Percentiles rank a stretch among this genome's conserved stretches.
phyloP scores from a whole-genome alignment of 306 rosid species.

The Corylus americana region DNA sequence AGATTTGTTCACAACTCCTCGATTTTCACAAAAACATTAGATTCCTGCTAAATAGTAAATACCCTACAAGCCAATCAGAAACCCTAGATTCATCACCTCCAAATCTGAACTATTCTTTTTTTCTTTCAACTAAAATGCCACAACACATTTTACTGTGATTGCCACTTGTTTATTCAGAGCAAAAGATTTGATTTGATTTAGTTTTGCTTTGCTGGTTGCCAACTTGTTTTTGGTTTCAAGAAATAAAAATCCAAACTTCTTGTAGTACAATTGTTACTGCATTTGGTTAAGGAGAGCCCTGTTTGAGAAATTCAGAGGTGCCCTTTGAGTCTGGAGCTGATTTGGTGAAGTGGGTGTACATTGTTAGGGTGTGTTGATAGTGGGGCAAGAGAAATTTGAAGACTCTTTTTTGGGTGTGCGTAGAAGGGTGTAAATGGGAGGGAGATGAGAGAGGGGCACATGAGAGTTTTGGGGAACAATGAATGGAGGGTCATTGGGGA shows the following conservation, averaged over 20 bases:
- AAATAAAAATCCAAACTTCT: neutral
- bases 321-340: slow-evolving; percentile 25
- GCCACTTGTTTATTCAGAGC: slow-evolving; percentile 10
- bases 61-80: slow-evolving; percentile 36
- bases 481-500: slow-evolving; percentile 85
- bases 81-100: slow-evolving; percentile 30
- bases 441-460: slow-evolving; percentile 58
- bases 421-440: slow-evolving; percentile 33
- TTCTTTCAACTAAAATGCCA: neutral
- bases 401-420: slow-evolving; percentile 4
- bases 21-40: slow-evolving; percentile 38
- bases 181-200: slow-evolving; percentile 27
- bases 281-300: slow-evolving; percentile 29
- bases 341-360: slow-evolving; percentile 36
- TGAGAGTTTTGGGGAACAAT: slow-evolving; percentile 57
- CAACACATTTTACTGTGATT: neutral
- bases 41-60: slow-evolving; percentile 42
- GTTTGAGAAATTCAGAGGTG: slow-evolving; percentile 30
- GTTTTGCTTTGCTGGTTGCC: slow-evolving; percentile 25
- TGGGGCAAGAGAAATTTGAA: slow-evolving; percentile 6
- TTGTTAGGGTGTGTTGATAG: slow-evolving; percentile 10
- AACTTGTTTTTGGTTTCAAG: neutral
- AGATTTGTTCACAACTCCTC: slow-evolving; percentile 38
- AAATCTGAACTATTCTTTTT: neutral
- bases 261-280: slow-evolving; percentile 34